Conservation (phyloP, 2,329 filamentous ascomycete genomes). For the Microsporum ferrugineum region DNA sequence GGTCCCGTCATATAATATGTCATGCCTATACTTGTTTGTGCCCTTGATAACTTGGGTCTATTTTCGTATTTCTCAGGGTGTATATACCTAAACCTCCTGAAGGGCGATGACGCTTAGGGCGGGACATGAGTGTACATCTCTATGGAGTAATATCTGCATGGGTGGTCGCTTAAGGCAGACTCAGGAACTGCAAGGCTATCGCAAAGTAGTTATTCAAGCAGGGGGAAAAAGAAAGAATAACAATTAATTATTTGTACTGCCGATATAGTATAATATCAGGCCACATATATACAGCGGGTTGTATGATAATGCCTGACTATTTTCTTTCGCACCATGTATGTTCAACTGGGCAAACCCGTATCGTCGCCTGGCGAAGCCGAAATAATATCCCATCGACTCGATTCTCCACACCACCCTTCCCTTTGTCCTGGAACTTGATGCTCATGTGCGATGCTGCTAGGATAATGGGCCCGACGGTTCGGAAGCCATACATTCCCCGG, state of each 20-base stretch:
- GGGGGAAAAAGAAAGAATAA: background rate
- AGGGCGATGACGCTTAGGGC: background rate
- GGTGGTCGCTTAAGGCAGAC: background rate
- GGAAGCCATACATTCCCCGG: background rate
- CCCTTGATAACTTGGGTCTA: no score
- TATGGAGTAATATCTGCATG: background rate
- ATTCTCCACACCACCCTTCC: conserved; percentile 2
- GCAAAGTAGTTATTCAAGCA: background rate
- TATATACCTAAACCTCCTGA: no score
- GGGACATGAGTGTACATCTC: background rate
- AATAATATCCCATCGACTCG: background rate
- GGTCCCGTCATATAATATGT: no score
- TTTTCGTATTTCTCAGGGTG: no score
- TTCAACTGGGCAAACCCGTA: background rate
- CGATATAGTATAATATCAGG: background rate
- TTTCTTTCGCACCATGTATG: background rate
- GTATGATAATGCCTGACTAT: background rate
- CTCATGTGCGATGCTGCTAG: background rate
- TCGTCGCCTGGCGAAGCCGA: background rate
- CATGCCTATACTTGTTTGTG: no score
- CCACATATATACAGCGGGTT: conserved; percentile 1
- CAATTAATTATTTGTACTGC: background rate
- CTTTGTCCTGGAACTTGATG: background rate
- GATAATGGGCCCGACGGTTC: background rate
- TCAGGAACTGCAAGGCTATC: background rate